phyloP scores from a whole-genome alignment of 768 basidiomycete species.

The Tricholoma matsutake region DNA sequence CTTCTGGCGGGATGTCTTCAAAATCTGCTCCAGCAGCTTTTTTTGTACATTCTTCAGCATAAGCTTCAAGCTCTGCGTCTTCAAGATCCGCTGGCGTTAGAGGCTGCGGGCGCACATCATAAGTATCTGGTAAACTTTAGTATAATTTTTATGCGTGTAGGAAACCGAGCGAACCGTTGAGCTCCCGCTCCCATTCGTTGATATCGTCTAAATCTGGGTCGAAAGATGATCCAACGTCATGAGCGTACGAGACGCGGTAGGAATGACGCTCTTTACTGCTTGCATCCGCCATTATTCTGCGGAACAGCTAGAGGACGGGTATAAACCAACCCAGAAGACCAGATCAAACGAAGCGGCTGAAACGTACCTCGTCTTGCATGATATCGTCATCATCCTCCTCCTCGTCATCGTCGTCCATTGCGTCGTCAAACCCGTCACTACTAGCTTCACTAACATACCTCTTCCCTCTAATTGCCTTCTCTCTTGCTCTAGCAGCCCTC shows the following conservation, averaged over 20 bases:
- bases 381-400: constrained; percentile 58
- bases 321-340: constrained; percentile 3
- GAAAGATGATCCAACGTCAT: constrained; percentile 73
- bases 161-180: constrained; percentile 35
- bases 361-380: constrained; percentile 60
- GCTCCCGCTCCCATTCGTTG: constrained; percentile 55
- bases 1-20: constrained; percentile 44
- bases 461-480: constrained; percentile 41
- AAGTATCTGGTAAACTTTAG: neutral
- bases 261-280: constrained; percentile 46
- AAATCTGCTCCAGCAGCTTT: constrained; percentile 42
- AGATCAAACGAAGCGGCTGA: neutral
- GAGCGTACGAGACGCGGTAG: constrained; percentile 61
- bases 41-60: constrained; percentile 51
- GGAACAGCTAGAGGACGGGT: constrained; percentile 50
- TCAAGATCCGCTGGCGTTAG: constrained; percentile 46
- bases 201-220: constrained; percentile 72
- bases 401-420: constrained; percentile 43
- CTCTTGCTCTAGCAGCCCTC: constrained; percentile 54
- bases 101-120: neutral
- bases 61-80: constrained; percentile 55
- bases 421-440: constrained; percentile 46
- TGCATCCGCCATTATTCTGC: constrained; percentile 58
- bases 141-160: neutral
- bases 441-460: constrained; percentile 36